phyloP scores from a whole-genome alignment of 768 basidiomycete genomes.

The Rhodosporidiobolus sp. region DNA sequence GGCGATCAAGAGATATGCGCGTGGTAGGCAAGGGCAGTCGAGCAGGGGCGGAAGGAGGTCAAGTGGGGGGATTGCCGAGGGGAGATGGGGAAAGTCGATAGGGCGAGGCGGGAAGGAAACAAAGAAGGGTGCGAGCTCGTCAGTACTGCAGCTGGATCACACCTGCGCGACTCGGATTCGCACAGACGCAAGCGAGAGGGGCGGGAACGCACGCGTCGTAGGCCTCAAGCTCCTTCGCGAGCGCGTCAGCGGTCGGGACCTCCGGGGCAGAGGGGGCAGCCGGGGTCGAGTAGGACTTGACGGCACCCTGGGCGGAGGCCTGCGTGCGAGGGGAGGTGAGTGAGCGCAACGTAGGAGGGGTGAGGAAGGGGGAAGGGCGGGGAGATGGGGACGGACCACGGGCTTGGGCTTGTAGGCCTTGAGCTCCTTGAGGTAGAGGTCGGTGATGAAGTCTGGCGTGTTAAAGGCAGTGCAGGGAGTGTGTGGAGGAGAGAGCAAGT shows the following conservation, averaged over 20 bases:
- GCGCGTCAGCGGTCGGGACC: conserved; percentile 64
- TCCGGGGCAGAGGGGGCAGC: conserved; percentile 68
- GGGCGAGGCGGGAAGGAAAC: too few species aligned
- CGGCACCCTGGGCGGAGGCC: conserved; percentile 84
- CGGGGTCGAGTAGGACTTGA: conserved; percentile 73
- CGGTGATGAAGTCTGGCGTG: conserved; percentile 89
- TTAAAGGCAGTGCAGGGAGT: background rate
- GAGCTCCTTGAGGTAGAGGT: conserved; percentile 83
- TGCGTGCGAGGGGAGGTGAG: conserved; percentile 45
- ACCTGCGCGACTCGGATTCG: too few species aligned
- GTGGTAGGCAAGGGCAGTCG: too few species aligned
- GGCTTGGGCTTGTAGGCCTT: conserved; percentile 80
- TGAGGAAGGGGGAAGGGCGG: background rate
- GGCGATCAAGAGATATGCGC: too few species aligned
- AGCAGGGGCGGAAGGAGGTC: too few species aligned
- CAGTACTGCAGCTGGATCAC: too few species aligned
- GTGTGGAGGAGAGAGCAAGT: too few species aligned
- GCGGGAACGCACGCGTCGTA: conserved; percentile 84
- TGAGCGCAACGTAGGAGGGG: background rate
- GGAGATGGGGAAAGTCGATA: too few species aligned
- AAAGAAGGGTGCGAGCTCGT: too few species aligned
- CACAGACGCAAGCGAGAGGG: too few species aligned
- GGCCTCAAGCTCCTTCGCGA: conserved; percentile 77
- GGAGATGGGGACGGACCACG: conserved; percentile 56
- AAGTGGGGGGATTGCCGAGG: too few species aligned